Conservation (phyloP, 2,329 filamentous ascomycete genomes). For the Curvularia sp. region DNA sequence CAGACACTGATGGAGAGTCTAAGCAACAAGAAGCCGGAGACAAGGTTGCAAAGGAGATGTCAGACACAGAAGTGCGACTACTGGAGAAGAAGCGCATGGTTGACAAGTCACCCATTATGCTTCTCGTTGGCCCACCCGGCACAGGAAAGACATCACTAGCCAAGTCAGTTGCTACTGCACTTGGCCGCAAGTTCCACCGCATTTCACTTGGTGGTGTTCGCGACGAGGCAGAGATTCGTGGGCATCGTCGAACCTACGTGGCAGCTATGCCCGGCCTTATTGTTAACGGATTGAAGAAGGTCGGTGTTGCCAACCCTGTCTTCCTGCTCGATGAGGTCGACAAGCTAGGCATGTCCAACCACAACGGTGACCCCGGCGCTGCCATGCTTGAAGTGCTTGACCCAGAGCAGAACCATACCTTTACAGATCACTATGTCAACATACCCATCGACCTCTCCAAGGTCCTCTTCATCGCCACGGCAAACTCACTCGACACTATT, state of each 20-base stretch:
- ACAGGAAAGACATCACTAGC: conserved; percentile 96
- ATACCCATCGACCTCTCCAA: conserved; percentile 96
- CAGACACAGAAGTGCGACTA: conserved; percentile 70
- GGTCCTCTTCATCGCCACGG: conserved; percentile 96
- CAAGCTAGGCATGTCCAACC: conserved; percentile 89
- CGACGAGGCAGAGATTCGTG: conserved; percentile 95
- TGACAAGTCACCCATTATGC: conserved; percentile 94
- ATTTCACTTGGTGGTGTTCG: conserved; percentile 95
- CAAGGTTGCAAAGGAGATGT: conserved; percentile 48
- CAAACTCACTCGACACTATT: conserved; percentile 93
- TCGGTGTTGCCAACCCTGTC: conserved; percentile 93
- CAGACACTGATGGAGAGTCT: conserved; percentile 46
- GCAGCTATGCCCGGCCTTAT: conserved; percentile 98
- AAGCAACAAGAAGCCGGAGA: conserved; percentile 51
- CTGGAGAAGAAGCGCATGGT: conserved; percentile 83
- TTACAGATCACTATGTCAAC: conserved; percentile 95
- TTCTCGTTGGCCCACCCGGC: conserved; percentile 91
- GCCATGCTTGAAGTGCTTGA: conserved; percentile 98
- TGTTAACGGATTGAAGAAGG: conserved; percentile 92
- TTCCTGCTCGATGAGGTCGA: conserved; percentile 97
- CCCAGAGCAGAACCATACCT: conserved; percentile 94
- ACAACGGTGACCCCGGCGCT: conserved; percentile 93
- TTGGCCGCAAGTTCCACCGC: conserved; percentile 94
- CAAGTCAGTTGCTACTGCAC: conserved; percentile 87
- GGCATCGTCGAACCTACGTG: conserved; percentile 93